Base-by-base conservation (phyloP, 1,284 basidiomycete species). In the Porphyrellus sp. region DNA sequence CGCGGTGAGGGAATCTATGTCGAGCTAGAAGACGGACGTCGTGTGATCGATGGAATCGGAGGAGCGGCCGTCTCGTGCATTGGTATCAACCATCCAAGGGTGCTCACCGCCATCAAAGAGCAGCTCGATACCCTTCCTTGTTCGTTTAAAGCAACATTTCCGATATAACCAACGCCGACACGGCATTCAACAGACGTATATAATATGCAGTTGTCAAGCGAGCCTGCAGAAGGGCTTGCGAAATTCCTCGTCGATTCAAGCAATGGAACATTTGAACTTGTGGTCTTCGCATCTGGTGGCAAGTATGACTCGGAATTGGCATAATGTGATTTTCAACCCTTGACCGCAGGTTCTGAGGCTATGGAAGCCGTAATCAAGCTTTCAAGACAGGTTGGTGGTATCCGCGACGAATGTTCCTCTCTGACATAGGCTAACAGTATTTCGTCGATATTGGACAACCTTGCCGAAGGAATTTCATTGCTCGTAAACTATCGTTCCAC, bases 31-130 rank as follows among this genome's bases (percentile, higher is more conserved):
- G 80, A 84, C 66, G 90, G 89, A 1, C 74, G 72, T 48, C 76
- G 69, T 49, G 61, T 91, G 31, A 75, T 91, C 57, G 90, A 93
- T 70, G 86, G 78, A 13, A 81, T 88, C 43, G 92, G 91, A 39
- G 92, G 92, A 30, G 91, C 91, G 5, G 91, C 92, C 9, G 91
- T 94, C 34, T 72, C 83, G 5, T 90, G 85, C 62, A 70, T 94
- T 42, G 92, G 92, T 2, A 83, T 84, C 59, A 81, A 78, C 12
- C 83, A 93, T 63, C 85, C 85, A 8, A 79, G 77, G 46, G 86
- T 91, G 20, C 73, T 78, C 51, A 72, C 83, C 62, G 87, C 86
- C 7, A 76, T 92, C 50, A 86, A 89, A 66, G 80, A 89, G 53
- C 91, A 94, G 63, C 74, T 86, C 20, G 83, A 86, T 64, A 82